Conservation (phyloP, 1,284 basidiomycete genomes). For the Nidula niveotomentosa region DNA sequence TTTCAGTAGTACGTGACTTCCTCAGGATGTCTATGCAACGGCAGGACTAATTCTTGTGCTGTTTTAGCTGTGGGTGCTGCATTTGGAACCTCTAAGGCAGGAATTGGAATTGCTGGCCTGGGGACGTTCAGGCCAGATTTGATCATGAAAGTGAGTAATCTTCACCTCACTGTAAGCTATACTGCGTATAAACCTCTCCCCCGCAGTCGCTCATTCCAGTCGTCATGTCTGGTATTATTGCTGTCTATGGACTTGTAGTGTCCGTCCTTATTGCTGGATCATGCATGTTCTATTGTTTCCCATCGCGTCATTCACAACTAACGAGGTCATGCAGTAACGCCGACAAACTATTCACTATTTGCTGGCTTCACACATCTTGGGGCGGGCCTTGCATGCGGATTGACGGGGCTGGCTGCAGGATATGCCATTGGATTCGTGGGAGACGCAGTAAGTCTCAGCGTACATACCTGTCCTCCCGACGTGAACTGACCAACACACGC, state of each 20-base stretch:
- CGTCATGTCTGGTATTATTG: conserved; percentile 85
- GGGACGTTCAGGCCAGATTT: conserved; percentile 95
- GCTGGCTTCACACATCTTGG: conserved; percentile 94
- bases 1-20: conserved; percentile 67
- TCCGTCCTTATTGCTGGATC: conserved; percentile 72
- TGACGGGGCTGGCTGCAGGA: conserved; percentile 94
- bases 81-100: conserved; percentile 96
- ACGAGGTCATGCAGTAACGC: conserved; percentile 50
- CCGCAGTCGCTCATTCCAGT: conserved; percentile 87
- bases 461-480: conserved; percentile 1
- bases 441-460: conserved; percentile 70
- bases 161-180: background rate
- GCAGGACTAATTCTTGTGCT: conserved; percentile 3
- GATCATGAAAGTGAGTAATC: conserved; percentile 87
- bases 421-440: conserved; percentile 98
- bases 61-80: conserved; percentile 86
- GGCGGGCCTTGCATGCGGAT: conserved; percentile 89
- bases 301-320: conserved; percentile 2
- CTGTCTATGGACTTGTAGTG: conserved; percentile 79
- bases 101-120: conserved; percentile 96
- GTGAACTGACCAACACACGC: conserved; percentile 5
- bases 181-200: background rate
- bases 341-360: conserved; percentile 70
- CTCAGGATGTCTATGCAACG: conserved; percentile 4
- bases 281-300: conserved; percentile 36